Evolutionary conservation across 2,329 filamentous ascomycete genomes (phyloP), one percentile per base, ranked within the genome.

Genomic region (Cytospora mali): DNA sequence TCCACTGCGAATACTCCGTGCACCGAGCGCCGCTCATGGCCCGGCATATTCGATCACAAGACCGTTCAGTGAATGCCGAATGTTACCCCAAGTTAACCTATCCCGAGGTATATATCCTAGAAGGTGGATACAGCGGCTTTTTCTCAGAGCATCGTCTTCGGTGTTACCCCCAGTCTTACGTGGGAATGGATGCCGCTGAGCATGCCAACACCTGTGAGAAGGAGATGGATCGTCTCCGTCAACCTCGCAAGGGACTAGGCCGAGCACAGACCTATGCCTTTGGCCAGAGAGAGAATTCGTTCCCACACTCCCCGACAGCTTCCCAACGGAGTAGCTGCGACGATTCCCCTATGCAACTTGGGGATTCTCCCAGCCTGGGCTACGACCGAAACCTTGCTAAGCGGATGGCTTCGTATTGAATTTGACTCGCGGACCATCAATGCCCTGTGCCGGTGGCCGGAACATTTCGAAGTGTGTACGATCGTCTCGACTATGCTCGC

Each of bases 1-100:
- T 99, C 71, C 95, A 99, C 79, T 99, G 95, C 84, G 95, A 99
- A 78, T 99, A 98, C 78, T 98, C 95, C 35, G 94, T 92, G 46
- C 94, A 98, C 75, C 91, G 95, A 66, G 95, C 95, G 52, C 95
- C 95, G 53, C 88, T 97, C 67, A 98, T 98, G 90, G 95, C 95
- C 55, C 93, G 95, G 71, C 92, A 93, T 75, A 87, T 99, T 66
- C 93, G 95, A 68, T 89, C 92, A 65, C 88, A 92, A 73, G 95
- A 99, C 76, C 92, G 95, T 64, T 87, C 88, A 42, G 82, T 88
- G 72, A 99, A 99, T 75, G 87, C 88, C 59, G 92, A 95, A 75
- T 84, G 85, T 68, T 99, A 98, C 73, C 95, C 95, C 21, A 85
- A 83, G 64, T 86, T 99, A 65, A 93, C 89, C n/a, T 99, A 96